Evolutionary conservation across 2,329 filamentous ascomycete species (phyloP).

Genomic region (Scedosporium boydii): DNA sequence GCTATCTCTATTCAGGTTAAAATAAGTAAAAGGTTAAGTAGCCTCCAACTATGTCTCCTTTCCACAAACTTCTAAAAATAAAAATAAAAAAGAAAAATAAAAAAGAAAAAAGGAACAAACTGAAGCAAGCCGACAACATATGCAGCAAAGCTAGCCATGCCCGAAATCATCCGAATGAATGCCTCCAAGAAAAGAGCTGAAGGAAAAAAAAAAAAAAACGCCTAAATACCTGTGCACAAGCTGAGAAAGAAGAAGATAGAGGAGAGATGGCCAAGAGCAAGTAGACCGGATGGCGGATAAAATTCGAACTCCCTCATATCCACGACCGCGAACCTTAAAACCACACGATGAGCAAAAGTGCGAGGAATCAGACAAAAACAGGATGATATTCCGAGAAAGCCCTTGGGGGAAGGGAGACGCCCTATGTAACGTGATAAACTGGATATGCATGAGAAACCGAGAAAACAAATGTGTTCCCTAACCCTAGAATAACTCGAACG

Average conservation of each 20-base stretch:
- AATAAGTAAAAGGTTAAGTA: not conserved
- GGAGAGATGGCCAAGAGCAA: not conserved
- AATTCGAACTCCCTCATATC: too few species aligned
- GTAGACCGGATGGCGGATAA: too few species aligned
- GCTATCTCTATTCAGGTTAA: conserved; percentile 1
- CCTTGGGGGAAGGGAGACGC: too few species aligned
- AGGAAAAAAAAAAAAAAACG: not conserved
- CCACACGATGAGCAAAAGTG: too few species aligned
- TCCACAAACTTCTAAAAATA: not conserved
- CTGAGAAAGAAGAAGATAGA: not conserved
- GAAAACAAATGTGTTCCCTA: not conserved
- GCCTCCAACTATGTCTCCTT: not conserved
- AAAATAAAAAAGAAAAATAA: too few species aligned
- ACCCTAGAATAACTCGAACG: not conserved
- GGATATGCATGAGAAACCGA: not conserved
- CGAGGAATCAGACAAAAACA: too few species aligned
- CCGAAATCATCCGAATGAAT: not conserved
- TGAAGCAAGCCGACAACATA: not conserved
- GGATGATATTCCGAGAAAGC: too few species aligned
- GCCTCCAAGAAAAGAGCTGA: not conserved
- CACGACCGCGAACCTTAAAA: too few species aligned
- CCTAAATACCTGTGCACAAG: too few species aligned
- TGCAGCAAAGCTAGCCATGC: not conserved
- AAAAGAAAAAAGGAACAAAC: not conserved
- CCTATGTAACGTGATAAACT: too few species aligned